Percentiles rank a stretch among this genome's conserved stretches.
Evolutionary conservation across 768 basidiomycete species (phyloP).

Genomic region (Agrocybe pediades): DNA sequence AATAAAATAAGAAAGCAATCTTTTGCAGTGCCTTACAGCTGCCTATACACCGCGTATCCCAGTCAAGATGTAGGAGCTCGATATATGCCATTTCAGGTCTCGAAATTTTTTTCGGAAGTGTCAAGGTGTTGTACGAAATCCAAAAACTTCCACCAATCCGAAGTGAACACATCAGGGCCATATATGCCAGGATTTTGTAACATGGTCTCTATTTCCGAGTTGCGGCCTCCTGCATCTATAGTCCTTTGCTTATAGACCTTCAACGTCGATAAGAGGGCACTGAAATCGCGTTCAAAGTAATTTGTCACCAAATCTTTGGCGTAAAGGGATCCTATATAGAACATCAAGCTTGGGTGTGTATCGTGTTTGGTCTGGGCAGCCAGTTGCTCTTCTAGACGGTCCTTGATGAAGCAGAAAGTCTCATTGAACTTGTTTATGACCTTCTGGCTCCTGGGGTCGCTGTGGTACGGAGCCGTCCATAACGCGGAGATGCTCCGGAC

Average conservation of each 20-base stretch:
- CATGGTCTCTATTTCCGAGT: background rate
- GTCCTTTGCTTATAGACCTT: background rate
- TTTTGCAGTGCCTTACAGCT: too few species aligned
- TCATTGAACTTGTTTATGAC: background rate
- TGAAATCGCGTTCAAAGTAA: background rate
- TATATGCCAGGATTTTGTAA: background rate
- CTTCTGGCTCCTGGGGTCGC: background rate
- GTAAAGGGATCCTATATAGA: background rate
- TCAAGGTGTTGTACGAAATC: too few species aligned
- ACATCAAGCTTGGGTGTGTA: conserved; percentile 1
- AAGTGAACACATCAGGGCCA: conserved; percentile 1
- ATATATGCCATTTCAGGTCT: background rate
- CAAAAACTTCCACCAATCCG: conserved; percentile 2
- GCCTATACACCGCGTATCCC: too few species aligned
- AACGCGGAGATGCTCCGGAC: background rate
- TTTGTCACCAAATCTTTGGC: background rate
- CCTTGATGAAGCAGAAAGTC: background rate
- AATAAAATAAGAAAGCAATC: too few species aligned
- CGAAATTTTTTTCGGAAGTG: too few species aligned
- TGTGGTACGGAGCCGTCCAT: background rate
- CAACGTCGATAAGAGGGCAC: background rate
- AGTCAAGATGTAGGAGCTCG: too few species aligned
- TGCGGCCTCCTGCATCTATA: background rate
- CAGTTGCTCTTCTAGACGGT: background rate
- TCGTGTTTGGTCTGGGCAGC: background rate